phyloP scores from a whole-genome alignment of 306 rosid genomes.

The Cucumis melo region DNA sequence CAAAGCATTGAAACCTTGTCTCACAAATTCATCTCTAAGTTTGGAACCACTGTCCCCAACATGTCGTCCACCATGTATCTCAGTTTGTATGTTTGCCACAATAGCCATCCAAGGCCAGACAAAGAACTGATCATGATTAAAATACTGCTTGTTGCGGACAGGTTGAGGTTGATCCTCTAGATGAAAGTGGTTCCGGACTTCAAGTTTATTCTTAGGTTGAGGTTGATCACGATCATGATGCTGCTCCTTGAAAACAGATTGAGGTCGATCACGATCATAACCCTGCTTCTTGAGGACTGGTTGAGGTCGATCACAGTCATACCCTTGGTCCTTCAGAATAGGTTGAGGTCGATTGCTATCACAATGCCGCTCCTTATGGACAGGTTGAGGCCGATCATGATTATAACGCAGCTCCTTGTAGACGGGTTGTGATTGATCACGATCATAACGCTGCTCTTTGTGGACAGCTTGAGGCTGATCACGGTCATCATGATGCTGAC shows the following conservation, averaged over 20 bases:
- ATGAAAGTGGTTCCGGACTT: not conserved
- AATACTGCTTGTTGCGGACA: not conserved
- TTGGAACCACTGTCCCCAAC: constrained; percentile 61
- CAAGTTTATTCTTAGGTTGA: not conserved
- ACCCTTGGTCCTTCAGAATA: not conserved
- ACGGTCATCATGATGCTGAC: not conserved
- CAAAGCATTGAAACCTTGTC: constrained; percentile 54
- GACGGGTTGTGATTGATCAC: not conserved
- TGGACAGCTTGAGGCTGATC: not conserved
- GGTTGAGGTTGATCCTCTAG: not conserved
- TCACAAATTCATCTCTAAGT: constrained; percentile 33
- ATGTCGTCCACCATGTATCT: constrained; percentile 24
- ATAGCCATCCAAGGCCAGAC: constrained; percentile 67
- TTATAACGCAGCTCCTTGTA: not conserved
- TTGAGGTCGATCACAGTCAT: not conserved
- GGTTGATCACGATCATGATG: not conserved
- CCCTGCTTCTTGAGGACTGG: not conserved
- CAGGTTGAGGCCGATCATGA: not conserved
- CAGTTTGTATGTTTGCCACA: constrained; percentile 51
- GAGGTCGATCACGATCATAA: not conserved
- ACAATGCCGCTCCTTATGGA: not conserved
- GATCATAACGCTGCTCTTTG: not conserved
- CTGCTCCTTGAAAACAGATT: not conserved
- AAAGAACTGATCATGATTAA: constrained; percentile 11
- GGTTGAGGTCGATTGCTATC: not conserved